Evolutionary conservation across 2,329 filamentous ascomycete species (phyloP), one percentile per base, ranked within the genome.

Genomic region (Helminthosporium solani): DNA sequence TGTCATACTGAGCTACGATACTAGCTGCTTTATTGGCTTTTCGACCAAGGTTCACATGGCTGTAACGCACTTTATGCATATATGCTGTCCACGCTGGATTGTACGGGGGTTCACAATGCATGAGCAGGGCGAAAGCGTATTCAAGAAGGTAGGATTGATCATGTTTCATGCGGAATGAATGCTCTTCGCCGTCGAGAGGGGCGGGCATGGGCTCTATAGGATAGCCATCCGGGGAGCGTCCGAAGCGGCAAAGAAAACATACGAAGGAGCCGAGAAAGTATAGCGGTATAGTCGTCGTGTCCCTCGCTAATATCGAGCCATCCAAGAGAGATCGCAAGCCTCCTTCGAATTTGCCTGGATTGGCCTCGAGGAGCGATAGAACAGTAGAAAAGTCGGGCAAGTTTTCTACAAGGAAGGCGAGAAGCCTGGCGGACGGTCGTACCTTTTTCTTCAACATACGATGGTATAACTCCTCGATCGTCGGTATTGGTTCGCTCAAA

Each of bases 401-500:
- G 2, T 54, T 60, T 72, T 72, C 67, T 1, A 90, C 54, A 1
- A 90, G 70, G 15, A 82, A 76, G 2, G 70, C 70, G 7, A 88
- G 73, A 20, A 78, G 80, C 33, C 71, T 64, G 1, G 74, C 75
- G 3, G 70, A 60, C 0, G 83, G 80, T 6, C 62, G 67, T 16
- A 85, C 60, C 1, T 76, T 74, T 2, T 73, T 70, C 1, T 60
- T 61, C 11, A 71, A 61, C 81, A 90, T 87, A 33, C 76, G 72
- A 9, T 74, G 60, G 47, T 85, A 86, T 3, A 91, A 72, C 40
- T 79, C 73, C 3, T 75, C 68, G 9, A 83, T 68, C 1, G 73
- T 77, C 2, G 87, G 87, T 1, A 86, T 81, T 12, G 75, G 72
- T 34, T 83, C 71, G n/a, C 81, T 76, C 31, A 82, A 78, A 53